phyloP scores from a whole-genome alignment of 2,329 filamentous ascomycete genomes.

The Neopestalotiopsis clavispora region DNA sequence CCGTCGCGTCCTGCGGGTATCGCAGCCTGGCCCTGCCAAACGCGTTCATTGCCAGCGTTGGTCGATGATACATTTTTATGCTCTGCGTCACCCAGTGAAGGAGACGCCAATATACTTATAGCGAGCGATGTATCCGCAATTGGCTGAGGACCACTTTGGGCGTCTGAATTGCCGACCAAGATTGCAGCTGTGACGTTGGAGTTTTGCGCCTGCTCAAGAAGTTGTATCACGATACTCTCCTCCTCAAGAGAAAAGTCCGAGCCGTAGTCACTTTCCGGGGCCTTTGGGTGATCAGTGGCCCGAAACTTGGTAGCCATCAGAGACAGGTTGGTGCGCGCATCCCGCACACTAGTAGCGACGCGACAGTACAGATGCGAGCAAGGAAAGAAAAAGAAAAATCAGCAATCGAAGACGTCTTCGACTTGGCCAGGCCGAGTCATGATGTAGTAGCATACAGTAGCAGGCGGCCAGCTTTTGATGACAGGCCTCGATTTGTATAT shows the following conservation, averaged over 20 bases:
- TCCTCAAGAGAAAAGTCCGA: slow-evolving; percentile 38
- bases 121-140: slow-evolving; percentile 8
- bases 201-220: slow-evolving; percentile 25
- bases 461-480: neutral
- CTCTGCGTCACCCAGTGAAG: neutral
- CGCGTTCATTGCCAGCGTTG: neutral
- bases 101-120: neutral
- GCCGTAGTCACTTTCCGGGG: slow-evolving; percentile 35
- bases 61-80: slow-evolving; percentile 8
- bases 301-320: slow-evolving; percentile 7
- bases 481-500: neutral
- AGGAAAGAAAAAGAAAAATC: neutral
- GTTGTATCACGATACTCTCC: slow-evolving; percentile 33
- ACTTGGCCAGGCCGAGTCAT: neutral
- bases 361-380: neutral
- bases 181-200: neutral
- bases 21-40: slow-evolving; percentile 14
- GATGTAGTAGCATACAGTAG: neutral
- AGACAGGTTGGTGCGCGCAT: neutral
- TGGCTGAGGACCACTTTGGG: neutral
- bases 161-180: neutral
- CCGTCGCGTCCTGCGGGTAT: slow-evolving; percentile 7
- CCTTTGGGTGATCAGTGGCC: slow-evolving; percentile 15
- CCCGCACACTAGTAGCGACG: neutral
- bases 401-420: slow-evolving; percentile 6